These are phyloP conservation scores for Glycine soja DNA, from an alignment of 306 rosid species.

Conservation along the genomic window DNA sequence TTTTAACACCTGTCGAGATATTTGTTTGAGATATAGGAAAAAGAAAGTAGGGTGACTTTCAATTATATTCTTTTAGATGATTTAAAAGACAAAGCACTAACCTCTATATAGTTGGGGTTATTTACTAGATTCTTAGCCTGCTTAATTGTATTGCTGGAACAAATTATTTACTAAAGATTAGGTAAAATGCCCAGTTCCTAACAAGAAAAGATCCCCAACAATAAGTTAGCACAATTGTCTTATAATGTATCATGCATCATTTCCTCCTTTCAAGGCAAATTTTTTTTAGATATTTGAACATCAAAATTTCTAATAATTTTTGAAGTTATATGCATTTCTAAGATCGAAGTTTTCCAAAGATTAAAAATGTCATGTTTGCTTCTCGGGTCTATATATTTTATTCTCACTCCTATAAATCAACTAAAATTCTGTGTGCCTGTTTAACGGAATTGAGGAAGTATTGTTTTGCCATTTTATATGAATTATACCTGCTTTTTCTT, in stretches of 20 bases:
- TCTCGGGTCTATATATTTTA: constrained; percentile 5
- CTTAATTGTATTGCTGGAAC: neutral
- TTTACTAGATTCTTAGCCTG: neutral
- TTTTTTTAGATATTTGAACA: neutral
- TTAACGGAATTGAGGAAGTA: neutral
- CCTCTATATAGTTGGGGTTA: neutral
- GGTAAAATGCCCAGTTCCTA: neutral
- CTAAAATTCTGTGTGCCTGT: constrained; percentile 1
- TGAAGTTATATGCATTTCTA: constrained; percentile 14
- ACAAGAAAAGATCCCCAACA: constrained; percentile 3
- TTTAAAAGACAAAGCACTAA: neutral
- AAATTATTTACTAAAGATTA: neutral
- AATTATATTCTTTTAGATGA: constrained; percentile 3
- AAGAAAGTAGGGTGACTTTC: neutral
- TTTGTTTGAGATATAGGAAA: constrained; percentile 15
- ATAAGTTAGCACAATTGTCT: neutral
- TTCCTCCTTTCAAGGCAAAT: neutral
- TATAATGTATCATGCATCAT: constrained; percentile 4
- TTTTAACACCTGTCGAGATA: neutral
- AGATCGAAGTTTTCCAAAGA: neutral
- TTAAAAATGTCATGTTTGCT: neutral
- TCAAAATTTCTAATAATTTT: neutral
- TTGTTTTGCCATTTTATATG: neutral
- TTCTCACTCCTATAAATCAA: neutral
- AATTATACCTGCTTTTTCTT: neutral